Conservation (phyloP, 345 rosid genomes). For the Leavenworthia alabamica region DNA sequence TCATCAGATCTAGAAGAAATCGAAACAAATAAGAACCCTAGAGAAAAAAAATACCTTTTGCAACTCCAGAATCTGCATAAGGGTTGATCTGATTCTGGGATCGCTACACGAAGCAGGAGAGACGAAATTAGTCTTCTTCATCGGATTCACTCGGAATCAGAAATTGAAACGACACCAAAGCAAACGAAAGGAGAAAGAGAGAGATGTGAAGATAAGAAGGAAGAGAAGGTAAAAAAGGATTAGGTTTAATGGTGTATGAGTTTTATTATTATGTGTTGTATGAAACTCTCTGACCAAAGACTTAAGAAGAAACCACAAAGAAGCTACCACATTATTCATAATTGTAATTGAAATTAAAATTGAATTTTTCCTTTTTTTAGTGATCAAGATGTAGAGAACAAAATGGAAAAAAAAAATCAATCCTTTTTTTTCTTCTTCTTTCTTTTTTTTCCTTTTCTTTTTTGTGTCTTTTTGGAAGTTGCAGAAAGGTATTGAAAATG, state of each 20-base stretch:
- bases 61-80: conserved; percentile 51
- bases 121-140: conserved; percentile 40
- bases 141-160: conserved; percentile 25
- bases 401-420: neutral
- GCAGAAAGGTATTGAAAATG: conserved; percentile 62
- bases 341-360: conserved; percentile 32
- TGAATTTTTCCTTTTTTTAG: conserved; percentile 16
- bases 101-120: conserved; percentile 31
- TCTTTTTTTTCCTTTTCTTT: neutral
- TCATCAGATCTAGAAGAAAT: conserved; percentile 35
- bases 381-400: conserved; percentile 12
- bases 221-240: conserved; percentile 32
- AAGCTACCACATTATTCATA: conserved; percentile 78
- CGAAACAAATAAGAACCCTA: conserved; percentile 10
- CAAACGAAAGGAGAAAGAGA: neutral
- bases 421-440: neutral
- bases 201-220: conserved; percentile 7
- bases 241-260: conserved; percentile 44
- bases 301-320: conserved; percentile 62
- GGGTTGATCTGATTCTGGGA: conserved; percentile 38
- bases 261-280: conserved; percentile 60
- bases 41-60: conserved; percentile 37
- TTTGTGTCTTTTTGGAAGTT: conserved; percentile 47
- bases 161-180: neutral
- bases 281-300: conserved; percentile 77